Percentiles rank a stretch among this genome's conserved stretches.
phyloP scores from a whole-genome alignment of 148 eudicot genomes.

The Rhododendron mucronatum region DNA sequence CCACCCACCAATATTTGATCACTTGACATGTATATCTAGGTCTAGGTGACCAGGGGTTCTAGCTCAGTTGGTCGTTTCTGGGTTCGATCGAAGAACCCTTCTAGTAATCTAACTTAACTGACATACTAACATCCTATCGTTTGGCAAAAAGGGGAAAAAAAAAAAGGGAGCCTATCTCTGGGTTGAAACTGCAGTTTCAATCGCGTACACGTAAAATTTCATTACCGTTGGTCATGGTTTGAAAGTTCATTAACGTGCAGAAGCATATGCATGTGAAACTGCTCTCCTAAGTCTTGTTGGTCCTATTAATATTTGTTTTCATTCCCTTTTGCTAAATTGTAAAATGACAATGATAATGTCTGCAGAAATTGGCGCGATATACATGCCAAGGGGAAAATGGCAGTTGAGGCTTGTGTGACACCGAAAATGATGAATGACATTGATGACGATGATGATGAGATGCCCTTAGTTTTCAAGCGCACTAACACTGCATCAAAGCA shows the following conservation, averaged over 20 bases:
- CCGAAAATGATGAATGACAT: slow-evolving; percentile 34
- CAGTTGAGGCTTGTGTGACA: slow-evolving; percentile 42
- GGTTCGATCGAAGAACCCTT: background rate
- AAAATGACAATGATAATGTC: background rate
- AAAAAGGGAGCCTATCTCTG: background rate
- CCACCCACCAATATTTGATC: background rate
- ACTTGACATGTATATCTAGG: background rate
- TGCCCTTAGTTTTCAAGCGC: slow-evolving; percentile 69
- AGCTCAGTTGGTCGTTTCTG: background rate
- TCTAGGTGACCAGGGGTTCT: background rate
- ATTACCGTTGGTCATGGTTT: background rate
- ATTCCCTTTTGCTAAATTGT: background rate
- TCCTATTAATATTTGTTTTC: background rate
- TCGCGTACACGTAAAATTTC: too few species aligned
- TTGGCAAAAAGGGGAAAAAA: background rate
- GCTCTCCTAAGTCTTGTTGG: background rate
- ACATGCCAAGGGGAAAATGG: slow-evolving; percentile 33
- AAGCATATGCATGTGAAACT: background rate
- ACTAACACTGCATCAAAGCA: slow-evolving; percentile 37
- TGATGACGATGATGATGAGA: slow-evolving; percentile 53
- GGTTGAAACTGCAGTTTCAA: background rate
- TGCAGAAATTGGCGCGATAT: slow-evolving; percentile 15
- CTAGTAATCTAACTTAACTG: background rate
- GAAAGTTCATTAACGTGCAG: background rate
- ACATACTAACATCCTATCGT: background rate